These are phyloP conservation scores for Salix purpurea DNA, from an alignment of 345 rosid genomes.

Conservation along the genomic window DNA sequence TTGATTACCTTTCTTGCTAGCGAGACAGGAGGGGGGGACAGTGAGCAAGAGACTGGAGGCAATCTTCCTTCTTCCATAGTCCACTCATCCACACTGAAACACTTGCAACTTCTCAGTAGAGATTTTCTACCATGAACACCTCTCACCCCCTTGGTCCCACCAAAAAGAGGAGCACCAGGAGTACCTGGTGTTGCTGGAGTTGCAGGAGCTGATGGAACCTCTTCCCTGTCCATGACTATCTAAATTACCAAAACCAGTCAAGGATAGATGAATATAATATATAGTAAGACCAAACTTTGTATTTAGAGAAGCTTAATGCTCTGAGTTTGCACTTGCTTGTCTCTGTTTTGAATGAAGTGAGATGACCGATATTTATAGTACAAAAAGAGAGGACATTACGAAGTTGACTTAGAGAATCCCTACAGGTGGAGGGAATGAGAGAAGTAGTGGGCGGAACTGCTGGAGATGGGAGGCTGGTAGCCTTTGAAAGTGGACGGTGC, in stretches of 20 bases:
- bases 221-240: slow-evolving; percentile 46
- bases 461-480: not conserved
- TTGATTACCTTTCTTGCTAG: slow-evolving; percentile 60
- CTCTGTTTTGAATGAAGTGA: slow-evolving; percentile 2
- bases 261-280: not conserved
- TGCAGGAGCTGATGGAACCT: slow-evolving; percentile 60
- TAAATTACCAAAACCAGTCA: not conserved
- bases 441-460: slow-evolving; percentile 22
- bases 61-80: slow-evolving; percentile 63
- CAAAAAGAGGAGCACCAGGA: slow-evolving; percentile 63
- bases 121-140: slow-evolving; percentile 40
- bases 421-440: not conserved
- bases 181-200: slow-evolving; percentile 72
- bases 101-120: slow-evolving; percentile 52
- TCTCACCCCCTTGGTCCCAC: slow-evolving; percentile 40
- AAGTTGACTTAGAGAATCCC: slow-evolving; percentile 39
- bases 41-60: slow-evolving; percentile 62
- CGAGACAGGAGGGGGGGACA: slow-evolving; percentile 60
- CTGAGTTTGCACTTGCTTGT: slow-evolving; percentile 1
- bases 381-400: not conserved
- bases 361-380: slow-evolving; percentile 36
- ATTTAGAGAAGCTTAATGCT: not conserved
- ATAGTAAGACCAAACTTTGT: not conserved
- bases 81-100: slow-evolving; percentile 71
- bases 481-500: slow-evolving; percentile 17